Conservation (phyloP, 768 basidiomycete species). For the Botryobasidium botryosum region DNA sequence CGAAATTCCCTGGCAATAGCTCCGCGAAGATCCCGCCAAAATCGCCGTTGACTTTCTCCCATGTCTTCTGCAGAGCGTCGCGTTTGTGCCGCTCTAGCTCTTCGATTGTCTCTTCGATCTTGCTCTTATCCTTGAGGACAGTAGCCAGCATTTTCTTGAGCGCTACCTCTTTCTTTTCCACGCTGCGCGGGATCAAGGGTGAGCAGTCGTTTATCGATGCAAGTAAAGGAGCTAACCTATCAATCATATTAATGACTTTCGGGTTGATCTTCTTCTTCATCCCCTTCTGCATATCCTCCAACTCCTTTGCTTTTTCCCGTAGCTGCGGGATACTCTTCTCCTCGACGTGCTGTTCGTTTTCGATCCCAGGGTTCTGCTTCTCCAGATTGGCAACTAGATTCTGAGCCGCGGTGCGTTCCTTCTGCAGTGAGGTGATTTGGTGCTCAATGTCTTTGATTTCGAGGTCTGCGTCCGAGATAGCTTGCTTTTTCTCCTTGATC, state of each 20-base stretch:
- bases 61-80: slow-evolving; percentile 84
- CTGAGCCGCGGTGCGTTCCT: slow-evolving; percentile 42
- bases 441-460: slow-evolving; percentile 50
- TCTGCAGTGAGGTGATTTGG: slow-evolving; percentile 40
- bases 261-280: slow-evolving; percentile 94
- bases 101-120: slow-evolving; percentile 86
- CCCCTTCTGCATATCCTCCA: slow-evolving; percentile 61
- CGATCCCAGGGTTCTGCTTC: slow-evolving; percentile 75
- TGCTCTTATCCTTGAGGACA: slow-evolving; percentile 81
- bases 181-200: slow-evolving; percentile 31
- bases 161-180: slow-evolving; percentile 83
- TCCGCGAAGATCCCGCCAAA: slow-evolving; percentile 96
- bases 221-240: slow-evolving; percentile 40
- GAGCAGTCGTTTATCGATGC: too few relatives aligned
- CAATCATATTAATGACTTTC: slow-evolving; percentile 92
- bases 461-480: slow-evolving; percentile 49
- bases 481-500: slow-evolving; percentile 67
- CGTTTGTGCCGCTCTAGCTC: slow-evolving; percentile 90
- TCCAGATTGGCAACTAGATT: slow-evolving; percentile 50
- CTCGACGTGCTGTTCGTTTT: slow-evolving; percentile 66
- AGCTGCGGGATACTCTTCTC: slow-evolving; percentile 42
- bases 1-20: slow-evolving; percentile 87
- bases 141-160: slow-evolving; percentile 77
- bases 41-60: slow-evolving; percentile 89
- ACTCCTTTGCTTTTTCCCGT: slow-evolving; percentile 47